Evolutionary conservation across 2,329 filamentous ascomycete species (phyloP), one percentile per base, ranked within the genome.

Genomic region (Fusarium sp.): DNA sequence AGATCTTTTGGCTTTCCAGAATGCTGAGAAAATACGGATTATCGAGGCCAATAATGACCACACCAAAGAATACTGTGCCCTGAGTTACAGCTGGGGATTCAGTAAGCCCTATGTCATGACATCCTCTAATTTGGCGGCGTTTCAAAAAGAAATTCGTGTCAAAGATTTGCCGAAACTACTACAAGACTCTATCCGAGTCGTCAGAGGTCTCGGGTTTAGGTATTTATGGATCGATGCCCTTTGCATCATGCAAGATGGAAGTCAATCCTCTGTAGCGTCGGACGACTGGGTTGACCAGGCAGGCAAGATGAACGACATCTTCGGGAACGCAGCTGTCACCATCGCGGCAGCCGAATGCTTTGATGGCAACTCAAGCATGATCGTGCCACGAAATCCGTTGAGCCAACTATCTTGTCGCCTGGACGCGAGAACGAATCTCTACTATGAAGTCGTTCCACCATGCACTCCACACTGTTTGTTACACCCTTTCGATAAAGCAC

Each of bases 71-170:
- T 57, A 57, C 54, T 57, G 54, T 31, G 54, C 54, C 7, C 18
- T 57, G 54, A 57, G 54, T 35, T 57, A 57, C 54, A 57, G 54
- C 54, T 57, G 54, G 54, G 54, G 54, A 17, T 57, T 57, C 7
- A 57, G 54, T 26, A 47, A 47, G 10, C 39, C 54, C 18, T 48
- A 22, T 48, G n/a, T 57, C 39, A 56, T 56, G 52, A 56, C 11
- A 14, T 56, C 52, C 22, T 56, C 38, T 31, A 56, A 56, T 56
- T 3, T 56, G 22, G 38, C 8, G 36, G 22, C 36, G 22, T 56
- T 56, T 28, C 20, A 42, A 5, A n/a, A 44, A 24, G 38, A 44
- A 18, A 56, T 56, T 20, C 38, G 33, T 20, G 22, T 56, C 26
- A 31, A 33, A 41, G 22, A 56, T 14, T 44, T 56, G 38, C 52